phyloP scores from a whole-genome alignment of 352 stramenopile species.

The Phytophthora capsici region DNA sequence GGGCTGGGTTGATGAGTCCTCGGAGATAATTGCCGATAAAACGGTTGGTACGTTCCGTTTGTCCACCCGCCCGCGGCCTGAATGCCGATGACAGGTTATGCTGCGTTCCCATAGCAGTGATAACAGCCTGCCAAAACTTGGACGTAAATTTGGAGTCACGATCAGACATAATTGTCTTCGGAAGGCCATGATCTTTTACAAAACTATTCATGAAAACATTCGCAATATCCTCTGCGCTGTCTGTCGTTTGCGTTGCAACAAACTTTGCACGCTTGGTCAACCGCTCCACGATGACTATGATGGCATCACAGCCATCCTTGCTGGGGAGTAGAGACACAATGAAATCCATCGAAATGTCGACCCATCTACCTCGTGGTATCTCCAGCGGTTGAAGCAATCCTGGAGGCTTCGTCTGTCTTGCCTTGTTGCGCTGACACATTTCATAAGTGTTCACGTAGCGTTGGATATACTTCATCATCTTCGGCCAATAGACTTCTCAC shows the following conservation, averaged over 20 bases:
- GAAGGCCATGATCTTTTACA: constrained; percentile 12
- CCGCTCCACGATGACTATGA: constrained; percentile 13
- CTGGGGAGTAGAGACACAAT: neutral
- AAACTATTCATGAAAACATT: constrained; percentile 3
- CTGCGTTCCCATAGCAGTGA: too few relatives aligned
- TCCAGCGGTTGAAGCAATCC: neutral
- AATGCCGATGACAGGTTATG: too few relatives aligned
- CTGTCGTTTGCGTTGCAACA: neutral
- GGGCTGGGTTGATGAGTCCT: constrained; percentile 7
- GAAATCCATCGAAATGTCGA: neutral
- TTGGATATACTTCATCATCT: constrained; percentile 25
- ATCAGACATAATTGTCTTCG: constrained; percentile 5
- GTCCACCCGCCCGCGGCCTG: constrained; percentile 6
- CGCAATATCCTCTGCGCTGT: neutral
- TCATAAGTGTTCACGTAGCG: constrained; percentile 23
- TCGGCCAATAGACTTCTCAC: constrained; percentile 9
- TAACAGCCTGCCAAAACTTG: too few relatives aligned
- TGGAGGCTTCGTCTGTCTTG: constrained; percentile 2
- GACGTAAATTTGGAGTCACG: constrained; percentile 8
- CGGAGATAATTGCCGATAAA: constrained; percentile 15
- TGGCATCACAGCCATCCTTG: neutral
- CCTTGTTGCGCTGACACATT: constrained; percentile 19
- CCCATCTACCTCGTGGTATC: neutral
- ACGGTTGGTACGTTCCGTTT: constrained; percentile 15
- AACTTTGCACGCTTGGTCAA: neutral